phyloP scores from a whole-genome alignment of 2,329 filamentous ascomycete species.

The Pseudocercospora fijiensis region DNA sequence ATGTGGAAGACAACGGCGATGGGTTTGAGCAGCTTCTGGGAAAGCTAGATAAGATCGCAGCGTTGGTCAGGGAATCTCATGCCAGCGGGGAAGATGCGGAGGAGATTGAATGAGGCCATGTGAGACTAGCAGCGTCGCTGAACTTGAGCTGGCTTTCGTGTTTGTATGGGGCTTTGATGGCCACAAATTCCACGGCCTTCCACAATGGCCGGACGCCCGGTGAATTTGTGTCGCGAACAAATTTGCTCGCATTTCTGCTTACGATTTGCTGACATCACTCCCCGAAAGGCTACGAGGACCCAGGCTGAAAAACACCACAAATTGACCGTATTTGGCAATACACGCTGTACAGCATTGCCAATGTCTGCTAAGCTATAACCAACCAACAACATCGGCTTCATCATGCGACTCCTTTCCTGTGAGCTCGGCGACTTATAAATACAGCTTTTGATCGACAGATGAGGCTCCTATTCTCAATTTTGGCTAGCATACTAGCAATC shows the following conservation, averaged over 20 bases:
- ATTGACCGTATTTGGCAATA: slow-evolving; percentile 1
- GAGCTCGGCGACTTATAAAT: slow-evolving; percentile 16
- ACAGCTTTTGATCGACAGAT: slow-evolving; percentile 16
- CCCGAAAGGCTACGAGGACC: background rate
- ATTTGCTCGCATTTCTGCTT: slow-evolving; percentile 5
- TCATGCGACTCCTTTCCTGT: slow-evolving; percentile 14
- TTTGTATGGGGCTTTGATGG: background rate
- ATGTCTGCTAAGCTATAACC: slow-evolving; percentile 9
- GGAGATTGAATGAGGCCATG: background rate
- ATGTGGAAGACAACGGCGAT: slow-evolving; percentile 17
- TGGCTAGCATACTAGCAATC: slow-evolving; percentile 46
- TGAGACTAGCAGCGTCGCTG: background rate
- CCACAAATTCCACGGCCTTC: background rate
- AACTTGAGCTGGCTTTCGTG: background rate
- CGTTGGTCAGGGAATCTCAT: slow-evolving; percentile 9
- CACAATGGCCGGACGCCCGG: background rate
- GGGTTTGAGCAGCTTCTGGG: slow-evolving; percentile 34
- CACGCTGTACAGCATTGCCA: slow-evolving; percentile 2
- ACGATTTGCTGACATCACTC: slow-evolving; percentile 1
- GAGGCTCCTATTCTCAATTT: slow-evolving; percentile 39
- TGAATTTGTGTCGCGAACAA: background rate
- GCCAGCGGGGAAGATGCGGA: background rate
- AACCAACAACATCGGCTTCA: slow-evolving; percentile 9
- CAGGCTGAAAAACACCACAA: background rate
- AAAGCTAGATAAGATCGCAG: slow-evolving; percentile 31